Evolutionary conservation across 2,329 filamentous ascomycete genomes (phyloP), one percentile per base, ranked within the genome.

Genomic region (Monosporascus sp.): DNA sequence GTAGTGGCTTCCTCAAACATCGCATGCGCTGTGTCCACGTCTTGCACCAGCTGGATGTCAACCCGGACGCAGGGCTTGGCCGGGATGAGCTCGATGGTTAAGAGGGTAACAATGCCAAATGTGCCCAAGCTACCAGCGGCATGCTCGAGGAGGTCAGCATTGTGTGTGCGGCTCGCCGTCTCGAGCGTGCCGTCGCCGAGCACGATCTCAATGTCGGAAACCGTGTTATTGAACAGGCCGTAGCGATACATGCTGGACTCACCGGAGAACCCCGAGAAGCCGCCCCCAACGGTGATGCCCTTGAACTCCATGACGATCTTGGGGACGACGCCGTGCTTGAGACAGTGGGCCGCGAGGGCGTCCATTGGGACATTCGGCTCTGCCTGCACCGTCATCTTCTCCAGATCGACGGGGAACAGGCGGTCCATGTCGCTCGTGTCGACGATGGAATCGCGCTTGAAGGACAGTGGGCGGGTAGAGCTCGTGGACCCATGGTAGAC

Each of bases 401-500:
- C 62, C 2, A 66, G 67, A 53, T 85, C 74, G 48, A 86, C 72
- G 9, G 74, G 69, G 45, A 86, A 69, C 31, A 86, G 73, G 66
- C 78, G 74, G 54, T 71, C 74, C 27, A 86, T 73, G 11, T 67
- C 65, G 59, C 78, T 80, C 41, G 80, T 83, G 63, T 83, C 80
- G 53, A 86, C 72, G 24, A 80, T 71, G 52, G 72, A 66, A 52
- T 68, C 67, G 51, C 65, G 66, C 16, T 64, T 65, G 57, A 69
- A 70, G 5, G 43, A 46, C 43, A 46, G 6, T 49, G 78, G 76
- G 19, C 83, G 77, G 47, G 82, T 85, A 55, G 77, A 82, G 65
- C 83, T 84, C 24, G 82, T 85, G 0, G 80, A 80, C 57, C 82
- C 82, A 71, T 85, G 82, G 56, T 76, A 81, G 61, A 86, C 83